Evolutionary conservation across 108 stramenopile genomes (phyloP).

Genomic region (Aurantiochytrium sp.): DNA sequence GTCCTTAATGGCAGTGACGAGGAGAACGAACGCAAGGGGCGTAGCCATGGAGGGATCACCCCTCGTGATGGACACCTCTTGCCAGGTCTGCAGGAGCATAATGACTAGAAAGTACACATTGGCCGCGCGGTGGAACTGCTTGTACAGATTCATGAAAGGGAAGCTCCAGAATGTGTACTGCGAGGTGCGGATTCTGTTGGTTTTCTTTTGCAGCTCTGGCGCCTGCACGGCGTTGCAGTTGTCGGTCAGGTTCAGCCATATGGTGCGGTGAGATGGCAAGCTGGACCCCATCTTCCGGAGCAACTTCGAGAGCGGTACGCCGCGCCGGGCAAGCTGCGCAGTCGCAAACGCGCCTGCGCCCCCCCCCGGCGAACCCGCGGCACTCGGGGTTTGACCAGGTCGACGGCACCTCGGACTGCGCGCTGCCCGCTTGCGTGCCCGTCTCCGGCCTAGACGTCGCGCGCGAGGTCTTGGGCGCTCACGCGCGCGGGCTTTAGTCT

Average conservation of each 20-base stretch:
- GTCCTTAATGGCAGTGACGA: constrained; percentile 70
- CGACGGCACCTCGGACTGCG: no score
- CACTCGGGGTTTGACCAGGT: no score
- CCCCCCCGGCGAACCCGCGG: no score
- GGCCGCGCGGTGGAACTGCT: constrained; percentile 37
- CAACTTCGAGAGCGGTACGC: no score
- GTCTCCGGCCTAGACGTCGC: no score
- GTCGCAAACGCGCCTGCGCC: no score
- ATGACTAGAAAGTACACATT: constrained; percentile 57
- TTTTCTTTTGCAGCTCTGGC: background rate
- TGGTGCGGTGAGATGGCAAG: background rate
- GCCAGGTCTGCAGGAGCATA: constrained; percentile 47
- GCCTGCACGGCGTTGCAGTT: background rate
- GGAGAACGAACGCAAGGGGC: constrained; percentile 23
- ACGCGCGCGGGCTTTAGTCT: no score
- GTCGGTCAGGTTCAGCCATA: background rate
- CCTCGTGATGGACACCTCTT: constrained; percentile 46
- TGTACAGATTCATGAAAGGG: constrained; percentile 44
- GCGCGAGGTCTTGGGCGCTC: no score
- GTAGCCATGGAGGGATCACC: constrained; percentile 38
- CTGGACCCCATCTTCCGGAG: background rate
- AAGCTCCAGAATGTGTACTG: constrained; percentile 51
- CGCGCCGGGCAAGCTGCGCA: no score
- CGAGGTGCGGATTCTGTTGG: constrained; percentile 4
- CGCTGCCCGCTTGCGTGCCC: no score